A percentile compares a stretch with the other conserved stretches of the same genome.
Conservation (phyloP, 768 basidiomycete genomes). For the Calocera viscosa region DNA sequence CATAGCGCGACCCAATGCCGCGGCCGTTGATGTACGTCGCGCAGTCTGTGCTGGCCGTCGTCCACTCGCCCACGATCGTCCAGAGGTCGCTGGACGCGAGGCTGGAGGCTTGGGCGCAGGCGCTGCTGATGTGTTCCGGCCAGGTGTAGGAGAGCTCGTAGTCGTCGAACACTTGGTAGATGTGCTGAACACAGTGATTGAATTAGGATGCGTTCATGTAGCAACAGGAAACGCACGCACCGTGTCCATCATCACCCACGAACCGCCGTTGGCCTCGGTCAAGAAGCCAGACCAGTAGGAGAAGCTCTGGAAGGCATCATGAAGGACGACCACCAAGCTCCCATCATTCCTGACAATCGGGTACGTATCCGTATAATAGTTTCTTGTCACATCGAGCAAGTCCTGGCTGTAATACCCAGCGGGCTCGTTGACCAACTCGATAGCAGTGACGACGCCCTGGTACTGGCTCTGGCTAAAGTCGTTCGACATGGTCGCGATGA, state of each 20-base stretch:
- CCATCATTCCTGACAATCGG: conserved; percentile 41
- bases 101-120: conserved; percentile 38
- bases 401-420: conserved; percentile 39
- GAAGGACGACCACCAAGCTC: conserved; percentile 53
- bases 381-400: conserved; percentile 33
- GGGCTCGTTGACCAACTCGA: conserved; percentile 74
- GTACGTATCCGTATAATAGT: conserved; percentile 56
- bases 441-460: conserved; percentile 45
- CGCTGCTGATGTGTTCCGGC: conserved; percentile 46
- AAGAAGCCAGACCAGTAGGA: conserved; percentile 57
- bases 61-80: conserved; percentile 84
- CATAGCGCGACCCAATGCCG: conserved; percentile 53
- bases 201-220: background rate
- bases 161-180: conserved; percentile 12
- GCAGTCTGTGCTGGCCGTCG: conserved; percentile 60
- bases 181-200: conserved; percentile 3
- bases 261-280: conserved; percentile 36
- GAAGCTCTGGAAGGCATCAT: conserved; percentile 69
- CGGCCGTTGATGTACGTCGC: conserved; percentile 73
- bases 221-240: background rate
- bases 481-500: conserved; percentile 49
- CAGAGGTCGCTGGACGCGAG: conserved; percentile 58
- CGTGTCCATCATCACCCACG: conserved; percentile 48
- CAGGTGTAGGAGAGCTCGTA: conserved; percentile 37
- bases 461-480: conserved; percentile 40